phyloP scores from a whole-genome alignment of 768 basidiomycete genomes.

The Mycena filopes region DNA sequence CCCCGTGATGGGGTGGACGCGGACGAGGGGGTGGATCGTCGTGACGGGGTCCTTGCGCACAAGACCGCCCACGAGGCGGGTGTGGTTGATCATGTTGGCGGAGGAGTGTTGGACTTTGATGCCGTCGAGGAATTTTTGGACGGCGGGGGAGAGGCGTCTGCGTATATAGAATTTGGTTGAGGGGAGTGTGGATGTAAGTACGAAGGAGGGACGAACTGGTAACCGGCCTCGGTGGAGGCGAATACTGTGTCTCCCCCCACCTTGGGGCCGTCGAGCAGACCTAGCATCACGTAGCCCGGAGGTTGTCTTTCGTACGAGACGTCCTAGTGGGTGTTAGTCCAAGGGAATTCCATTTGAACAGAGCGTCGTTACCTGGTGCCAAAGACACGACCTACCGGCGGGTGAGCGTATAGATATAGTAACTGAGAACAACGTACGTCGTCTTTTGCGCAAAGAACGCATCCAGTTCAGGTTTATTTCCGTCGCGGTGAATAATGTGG shows the following conservation, averaged over 20 bases:
- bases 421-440: not conserved
- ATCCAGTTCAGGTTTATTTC: conserved; percentile 32
- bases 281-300: conserved; percentile 37
- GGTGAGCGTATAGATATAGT: too few relatives aligned
- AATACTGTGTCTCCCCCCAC: conserved; percentile 37
- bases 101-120: conserved; percentile 41
- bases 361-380: too few relatives aligned
- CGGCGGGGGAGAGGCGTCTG: conserved; percentile 28
- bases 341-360: too few relatives aligned
- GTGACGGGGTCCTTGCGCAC: conserved; percentile 42
- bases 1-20: conserved; percentile 43
- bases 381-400: conserved; percentile 23
- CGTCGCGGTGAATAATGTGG: conserved; percentile 36
- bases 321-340: too few relatives aligned
- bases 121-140: conserved; percentile 26
- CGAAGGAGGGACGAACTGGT: conserved; percentile 27
- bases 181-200: not conserved
- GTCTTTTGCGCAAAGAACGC: conserved; percentile 36
- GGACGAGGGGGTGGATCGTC: conserved; percentile 42
- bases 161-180: too few relatives aligned
- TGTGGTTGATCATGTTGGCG: conserved; percentile 39
- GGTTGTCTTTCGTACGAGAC: conserved; percentile 37
- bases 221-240: conserved; percentile 34
- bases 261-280: conserved; percentile 34
- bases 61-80: conserved; percentile 36